Evolutionary conservation across 73 alveolate species (phyloP), one percentile per base, ranked within the genome.

Genomic region (Paramecium sonneborni): DNA sequence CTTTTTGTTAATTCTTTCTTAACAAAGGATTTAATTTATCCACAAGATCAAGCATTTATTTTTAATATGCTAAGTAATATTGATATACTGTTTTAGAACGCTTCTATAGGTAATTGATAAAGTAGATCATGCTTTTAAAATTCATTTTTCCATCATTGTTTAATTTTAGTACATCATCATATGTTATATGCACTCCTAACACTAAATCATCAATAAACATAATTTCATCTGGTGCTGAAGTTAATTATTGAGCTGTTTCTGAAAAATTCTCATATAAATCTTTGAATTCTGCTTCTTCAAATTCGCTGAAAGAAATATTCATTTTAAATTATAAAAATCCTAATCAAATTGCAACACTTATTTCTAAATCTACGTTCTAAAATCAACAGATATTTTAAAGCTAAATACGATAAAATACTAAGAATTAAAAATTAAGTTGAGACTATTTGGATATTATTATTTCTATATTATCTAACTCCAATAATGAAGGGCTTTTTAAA

Each of bases 81-180:
- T 79, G 20, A 24, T 26, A 15, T 3, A 43, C 55, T 39, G 34
- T 37, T 26, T 38, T 46, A 10, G 90, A 38, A 24, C 74, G 46
- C 69, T 26, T 79, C 41, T 79, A 79, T 5, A 41, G 26, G 48
- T 43, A 79, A 46, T 79, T 79, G 69, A 79, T 79, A 24, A 79
- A 44, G 43, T 26, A 79, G 41, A 44, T 46, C 90, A 79, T 79
- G 5, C 44, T 39, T 79, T 46, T 79, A 24, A 39, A 26, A 24
- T 39, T 46, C 44, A 79, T 39, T 79, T 79, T 43, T 39, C 72
- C 72, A 18, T 79, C 74, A 43, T 62, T 62, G 84, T 24, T 44
- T 76, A 79, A 79, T 79, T 79, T 79, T 7, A 79, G 14, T 18
- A 79, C 74, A 23, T 79, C 90, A 38, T 79, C 90, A 44, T 79